Evolutionary conservation across 768 basidiomycete genomes (phyloP), one percentile per base, ranked within the genome.

Genomic region (Neoboletus magnificus): DNA sequence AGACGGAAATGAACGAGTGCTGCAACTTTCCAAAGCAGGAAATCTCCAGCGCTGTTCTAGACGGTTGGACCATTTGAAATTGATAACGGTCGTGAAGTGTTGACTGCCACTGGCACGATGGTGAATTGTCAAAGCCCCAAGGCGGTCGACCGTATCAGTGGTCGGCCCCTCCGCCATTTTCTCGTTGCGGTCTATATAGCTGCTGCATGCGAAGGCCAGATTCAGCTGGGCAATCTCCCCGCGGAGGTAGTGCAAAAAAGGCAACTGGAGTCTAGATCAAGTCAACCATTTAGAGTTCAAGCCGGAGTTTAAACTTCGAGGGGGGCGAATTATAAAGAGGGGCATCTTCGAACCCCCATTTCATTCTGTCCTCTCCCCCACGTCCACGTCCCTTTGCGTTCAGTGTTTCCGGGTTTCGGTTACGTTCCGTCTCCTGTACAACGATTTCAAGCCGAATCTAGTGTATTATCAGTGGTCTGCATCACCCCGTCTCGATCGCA

Each of bases 391-490:
- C 74, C 71, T 72, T 75, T 73, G 74, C 50, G 58, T 79, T 69
- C 76, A 65, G 75, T 74, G 77, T 81, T 77, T 76, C 29, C 59
- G 73, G 72, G 76, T 82, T 74, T 77, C 79, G 74, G 78, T 82
- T 83, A 75, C 76, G 76, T 81, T 77, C 71, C 71, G 72, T 76
- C 65, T 78, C 74, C 70, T 81, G 73, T 82, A 75, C 75, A 59
- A 77, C 74, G 73, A 70, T 74, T 73, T 74, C 75, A 74, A 75
- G 74, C 70, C 76, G 58, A 65, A 67, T 74, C 75, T 72, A 70
- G 78, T 79, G 79, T 81, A 77, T 81, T 71, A 70, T 55, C 70
- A 68, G 68, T 66, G 59, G 54, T 69, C 66, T 66, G 36, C 39
- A 40, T 40, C 39, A 40, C 45, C 67, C n/a, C 50, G 29, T 61